Conservation (phyloP, 2,329 filamentous ascomycete species). For the Epichloe hybrida region DNA sequence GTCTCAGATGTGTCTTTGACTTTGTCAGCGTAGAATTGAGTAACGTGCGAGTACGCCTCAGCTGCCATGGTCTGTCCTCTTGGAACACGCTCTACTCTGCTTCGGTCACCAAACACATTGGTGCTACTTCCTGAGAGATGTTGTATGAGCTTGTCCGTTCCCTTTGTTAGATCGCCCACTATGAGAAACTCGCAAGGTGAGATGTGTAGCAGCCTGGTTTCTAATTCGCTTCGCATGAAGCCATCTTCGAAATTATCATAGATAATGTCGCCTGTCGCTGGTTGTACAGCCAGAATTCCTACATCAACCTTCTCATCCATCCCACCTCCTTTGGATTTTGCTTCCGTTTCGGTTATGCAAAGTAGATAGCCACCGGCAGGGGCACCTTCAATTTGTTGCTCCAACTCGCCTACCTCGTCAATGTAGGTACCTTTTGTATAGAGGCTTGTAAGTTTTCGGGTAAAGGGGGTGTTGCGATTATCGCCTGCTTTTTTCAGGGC, state of each 20-base stretch:
- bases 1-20: constrained; percentile 48
- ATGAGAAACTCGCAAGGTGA: constrained; percentile 91
- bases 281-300: constrained; percentile 86
- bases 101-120: constrained; percentile 84
- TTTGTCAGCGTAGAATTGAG: constrained; percentile 83
- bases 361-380: constrained; percentile 74
- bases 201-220: constrained; percentile 89
- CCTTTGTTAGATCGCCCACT: constrained; percentile 77
- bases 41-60: constrained; percentile 77
- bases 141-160: constrained; percentile 81
- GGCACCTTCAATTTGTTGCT: constrained; percentile 31
- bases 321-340: constrained; percentile 49
- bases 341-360: constrained; percentile 78
- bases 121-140: constrained; percentile 81
- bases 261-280: constrained; percentile 87
- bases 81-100: constrained; percentile 66
- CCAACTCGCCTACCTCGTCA: constrained; percentile 77
- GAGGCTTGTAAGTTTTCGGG: constrained; percentile 83
- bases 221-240: constrained; percentile 93
- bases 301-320: constrained; percentile 90
- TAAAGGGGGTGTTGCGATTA: constrained; percentile 79
- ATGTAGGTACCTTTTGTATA: constrained; percentile 98
- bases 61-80: constrained; percentile 71
- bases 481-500: constrained; percentile 91
- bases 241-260: constrained; percentile 95